A percentile compares a stretch with the other conserved stretches of the same genome.
Evolutionary conservation across 345 rosid species (phyloP).

Genomic region (Eucalyptus grandis): DNA sequence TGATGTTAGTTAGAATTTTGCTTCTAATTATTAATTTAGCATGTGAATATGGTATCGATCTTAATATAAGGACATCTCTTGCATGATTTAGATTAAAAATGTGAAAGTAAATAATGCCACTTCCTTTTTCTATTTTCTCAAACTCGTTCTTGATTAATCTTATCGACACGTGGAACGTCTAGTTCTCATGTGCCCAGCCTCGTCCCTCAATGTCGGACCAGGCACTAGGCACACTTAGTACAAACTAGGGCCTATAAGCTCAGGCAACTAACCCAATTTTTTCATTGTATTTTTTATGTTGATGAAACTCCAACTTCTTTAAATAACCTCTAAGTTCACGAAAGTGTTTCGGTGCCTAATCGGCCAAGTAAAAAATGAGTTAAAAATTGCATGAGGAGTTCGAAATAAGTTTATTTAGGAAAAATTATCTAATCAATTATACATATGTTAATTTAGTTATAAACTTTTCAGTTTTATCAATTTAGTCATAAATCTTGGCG

Average conservation of each 20-base stretch:
- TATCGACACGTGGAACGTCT: background rate
- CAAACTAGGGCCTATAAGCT: background rate
- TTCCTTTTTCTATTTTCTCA: background rate
- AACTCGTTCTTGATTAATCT: background rate
- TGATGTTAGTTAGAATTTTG: background rate
- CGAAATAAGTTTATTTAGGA: background rate
- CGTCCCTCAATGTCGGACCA: background rate
- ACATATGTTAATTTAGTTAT: rapidly evolving
- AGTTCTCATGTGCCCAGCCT: background rate
- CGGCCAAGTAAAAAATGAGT: background rate
- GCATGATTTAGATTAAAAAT: background rate
- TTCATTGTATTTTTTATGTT: background rate
- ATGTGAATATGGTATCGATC: background rate
- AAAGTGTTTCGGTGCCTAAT: background rate
- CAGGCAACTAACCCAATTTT: background rate
- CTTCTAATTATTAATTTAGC: background rate
- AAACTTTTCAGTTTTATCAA: background rate
- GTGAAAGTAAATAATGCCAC: background rate
- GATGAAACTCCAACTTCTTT: background rate
- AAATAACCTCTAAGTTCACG: background rate
- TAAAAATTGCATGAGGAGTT: background rate
- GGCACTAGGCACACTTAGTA: background rate
- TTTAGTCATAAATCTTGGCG: background rate
- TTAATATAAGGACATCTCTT: background rate
- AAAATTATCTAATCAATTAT: background rate